phyloP scores from a whole-genome alignment of 306 rosid species.

The Casuarina equisetifolia region DNA sequence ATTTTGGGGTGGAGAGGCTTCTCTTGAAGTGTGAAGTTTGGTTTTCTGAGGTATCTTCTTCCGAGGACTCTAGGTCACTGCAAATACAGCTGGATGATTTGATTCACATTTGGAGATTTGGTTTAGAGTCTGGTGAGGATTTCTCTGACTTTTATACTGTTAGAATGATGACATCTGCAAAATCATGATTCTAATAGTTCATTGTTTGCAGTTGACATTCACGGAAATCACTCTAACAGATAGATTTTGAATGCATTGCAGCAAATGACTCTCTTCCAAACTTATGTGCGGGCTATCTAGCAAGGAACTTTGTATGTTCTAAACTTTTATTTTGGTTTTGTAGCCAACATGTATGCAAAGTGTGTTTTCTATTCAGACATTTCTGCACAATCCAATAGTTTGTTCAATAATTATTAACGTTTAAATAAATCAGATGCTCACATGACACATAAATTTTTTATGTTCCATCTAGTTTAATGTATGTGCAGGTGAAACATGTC shows the following conservation, averaged over 20 bases:
- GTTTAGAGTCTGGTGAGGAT: conserved; percentile 54
- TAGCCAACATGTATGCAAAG: conserved; percentile 16
- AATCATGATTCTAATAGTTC: conserved; percentile 1
- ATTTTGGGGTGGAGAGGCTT: conserved; percentile 76
- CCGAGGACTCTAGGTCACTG: conserved; percentile 27
- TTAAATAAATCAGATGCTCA: neutral
- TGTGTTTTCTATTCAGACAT: conserved; percentile 7
- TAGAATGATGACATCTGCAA: conserved; percentile 6
- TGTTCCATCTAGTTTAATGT: neutral
- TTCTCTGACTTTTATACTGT: conserved; percentile 15
- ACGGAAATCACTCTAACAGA: conserved; percentile 31
- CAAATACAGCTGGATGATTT: conserved; percentile 54
- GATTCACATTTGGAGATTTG: conserved; percentile 65
- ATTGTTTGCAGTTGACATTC: conserved; percentile 8
- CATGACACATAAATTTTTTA: neutral
- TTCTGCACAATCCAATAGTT: neutral
- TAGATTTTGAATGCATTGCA: conserved; percentile 40
- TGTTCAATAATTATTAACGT: conserved; percentile 16
- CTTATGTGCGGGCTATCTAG: conserved; percentile 62
- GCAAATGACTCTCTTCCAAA: conserved; percentile 51
- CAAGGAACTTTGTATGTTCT: conserved; percentile 77
- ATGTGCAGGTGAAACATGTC: neutral
- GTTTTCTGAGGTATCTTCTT: conserved; percentile 53
- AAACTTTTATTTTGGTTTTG: conserved; percentile 25
- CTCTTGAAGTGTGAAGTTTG: conserved; percentile 59